Evolutionary conservation across 108 stramenopile genomes (phyloP).

Genomic region (Skeletonema tropicum): DNA sequence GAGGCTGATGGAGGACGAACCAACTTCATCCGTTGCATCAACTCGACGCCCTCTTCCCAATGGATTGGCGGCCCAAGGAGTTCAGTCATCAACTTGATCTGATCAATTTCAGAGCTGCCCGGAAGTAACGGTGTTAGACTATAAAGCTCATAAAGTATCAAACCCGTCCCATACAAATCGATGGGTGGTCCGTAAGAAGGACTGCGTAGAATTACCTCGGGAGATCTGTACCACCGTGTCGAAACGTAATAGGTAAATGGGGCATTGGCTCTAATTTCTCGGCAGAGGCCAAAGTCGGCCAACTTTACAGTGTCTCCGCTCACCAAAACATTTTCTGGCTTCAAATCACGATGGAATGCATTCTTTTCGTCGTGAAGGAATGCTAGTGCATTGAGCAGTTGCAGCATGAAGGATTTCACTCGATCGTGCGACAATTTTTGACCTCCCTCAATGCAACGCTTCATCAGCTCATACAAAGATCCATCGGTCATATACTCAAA

Average conservation of each 20-base stretch:
- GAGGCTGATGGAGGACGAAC: neutral
- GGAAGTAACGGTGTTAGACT: conserved; percentile 93
- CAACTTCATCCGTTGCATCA: conserved; percentile 37
- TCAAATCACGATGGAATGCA: conserved; percentile 96
- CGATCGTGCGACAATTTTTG: conserved; percentile 7
- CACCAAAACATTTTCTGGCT: conserved; percentile 94
- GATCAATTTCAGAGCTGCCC: conserved; percentile 89
- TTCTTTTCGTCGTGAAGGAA: conserved; percentile 87
- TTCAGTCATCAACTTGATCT: conserved; percentile 84
- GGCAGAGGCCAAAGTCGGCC: conserved; percentile 94
- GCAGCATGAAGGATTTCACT: conserved; percentile 78
- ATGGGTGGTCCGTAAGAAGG: conserved; percentile 86
- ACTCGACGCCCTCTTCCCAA: conserved; percentile 54
- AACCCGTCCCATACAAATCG: conserved; percentile 93
- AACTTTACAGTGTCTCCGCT: conserved; percentile 81
- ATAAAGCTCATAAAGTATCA: conserved; percentile 92
- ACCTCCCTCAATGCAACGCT: conserved; percentile 10
- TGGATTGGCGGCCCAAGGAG: conserved; percentile 76
- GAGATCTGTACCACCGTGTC: conserved; percentile 98
- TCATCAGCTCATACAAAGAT: conserved; percentile 89
- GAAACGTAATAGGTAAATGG: conserved; percentile 94
- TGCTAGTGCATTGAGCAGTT: conserved; percentile 80
- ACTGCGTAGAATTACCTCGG: conserved; percentile 87
- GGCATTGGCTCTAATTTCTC: conserved; percentile 47
- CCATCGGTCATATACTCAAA: conserved; percentile 97